Percentiles rank a stretch among this genome's conserved stretches.
Conservation (phyloP, 2,329 filamentous ascomycete genomes). For the Xylaria sp. region DNA sequence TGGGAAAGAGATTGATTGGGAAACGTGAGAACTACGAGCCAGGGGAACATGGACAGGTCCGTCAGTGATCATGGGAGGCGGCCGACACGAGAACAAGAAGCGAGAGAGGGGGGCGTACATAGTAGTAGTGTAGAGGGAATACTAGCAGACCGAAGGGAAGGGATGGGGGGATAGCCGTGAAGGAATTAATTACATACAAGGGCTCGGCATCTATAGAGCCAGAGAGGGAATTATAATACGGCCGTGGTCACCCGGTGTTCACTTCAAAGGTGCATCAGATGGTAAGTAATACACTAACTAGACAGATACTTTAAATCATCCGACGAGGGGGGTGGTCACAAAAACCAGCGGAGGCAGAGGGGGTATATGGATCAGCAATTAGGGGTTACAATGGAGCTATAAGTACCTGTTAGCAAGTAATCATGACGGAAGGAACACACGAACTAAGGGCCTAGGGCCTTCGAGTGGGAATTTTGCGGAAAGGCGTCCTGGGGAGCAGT, state of each 20-base stretch:
- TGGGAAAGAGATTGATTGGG: conserved; percentile 44
- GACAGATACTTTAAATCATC: conserved; percentile 29
- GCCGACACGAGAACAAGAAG: neutral
- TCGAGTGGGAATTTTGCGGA: conserved; percentile 25
- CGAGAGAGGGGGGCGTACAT: conserved; percentile 22
- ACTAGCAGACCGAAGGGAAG: conserved; percentile 13
- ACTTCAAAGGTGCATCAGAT: conserved; percentile 30
- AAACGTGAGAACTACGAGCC: conserved; percentile 31
- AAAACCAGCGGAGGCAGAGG: conserved; percentile 2
- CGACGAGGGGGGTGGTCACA: conserved; percentile 25
- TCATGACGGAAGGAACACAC: conserved; percentile 30
- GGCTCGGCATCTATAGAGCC: conserved; percentile 42
- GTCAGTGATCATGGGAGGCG: neutral
- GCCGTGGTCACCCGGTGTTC: neutral
- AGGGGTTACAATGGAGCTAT: conserved; percentile 5
- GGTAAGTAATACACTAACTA: conserved; percentile 24
- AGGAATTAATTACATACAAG: conserved; percentile 39
- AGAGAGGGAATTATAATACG: conserved; percentile 19
- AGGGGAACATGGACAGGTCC: conserved; percentile 19
- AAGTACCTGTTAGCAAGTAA: conserved; percentile 20
- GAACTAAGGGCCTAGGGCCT: conserved; percentile 7
- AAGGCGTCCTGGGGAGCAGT: neutral
- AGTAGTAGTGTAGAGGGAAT: conserved; percentile 2
- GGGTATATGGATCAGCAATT: conserved; percentile 13
- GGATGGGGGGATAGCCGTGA: conserved; percentile 27